Conservation (phyloP, 2,329 filamentous ascomycete species). For the Beauveria brongniartii region DNA sequence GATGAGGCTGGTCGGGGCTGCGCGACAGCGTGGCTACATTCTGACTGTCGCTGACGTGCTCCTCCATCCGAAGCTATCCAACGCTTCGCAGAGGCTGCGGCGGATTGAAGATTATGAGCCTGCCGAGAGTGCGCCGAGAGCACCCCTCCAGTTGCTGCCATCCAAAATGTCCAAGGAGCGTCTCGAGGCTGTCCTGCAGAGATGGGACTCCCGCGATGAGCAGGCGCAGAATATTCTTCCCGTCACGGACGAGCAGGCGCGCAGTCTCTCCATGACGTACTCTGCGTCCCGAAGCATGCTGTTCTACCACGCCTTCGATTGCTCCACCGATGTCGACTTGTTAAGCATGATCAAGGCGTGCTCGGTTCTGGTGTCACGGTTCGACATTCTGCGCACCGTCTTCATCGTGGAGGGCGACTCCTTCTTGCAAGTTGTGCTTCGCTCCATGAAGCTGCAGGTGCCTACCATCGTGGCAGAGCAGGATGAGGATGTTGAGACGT, state of each 20-base stretch:
- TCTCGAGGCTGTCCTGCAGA: constrained; percentile 33
- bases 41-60: constrained; percentile 20
- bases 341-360: background rate
- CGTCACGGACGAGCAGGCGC: background rate
- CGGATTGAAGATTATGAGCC: constrained; percentile 26
- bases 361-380: background rate
- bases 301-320: background rate
- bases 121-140: background rate
- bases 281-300: background rate
- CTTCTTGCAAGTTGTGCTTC: constrained; percentile 1
- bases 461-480: background rate
- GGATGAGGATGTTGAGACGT: background rate
- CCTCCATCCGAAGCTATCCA: constrained; percentile 27
- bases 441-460: background rate
- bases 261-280: background rate
- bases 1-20: constrained; percentile 25
- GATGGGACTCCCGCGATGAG: constrained; percentile 40
- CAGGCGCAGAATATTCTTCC: constrained; percentile 21
- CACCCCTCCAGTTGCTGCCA: background rate
- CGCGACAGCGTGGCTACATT: constrained; percentile 20
- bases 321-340: background rate
- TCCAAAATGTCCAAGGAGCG: constrained; percentile 23
- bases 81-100: constrained; percentile 28
- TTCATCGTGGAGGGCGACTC: background rate
- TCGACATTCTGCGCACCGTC: constrained; percentile 4